These are phyloP conservation scores for Cryphonectria japonica DNA, from an alignment of 2,329 filamentous ascomycete species.

Conservation along the genomic window DNA sequence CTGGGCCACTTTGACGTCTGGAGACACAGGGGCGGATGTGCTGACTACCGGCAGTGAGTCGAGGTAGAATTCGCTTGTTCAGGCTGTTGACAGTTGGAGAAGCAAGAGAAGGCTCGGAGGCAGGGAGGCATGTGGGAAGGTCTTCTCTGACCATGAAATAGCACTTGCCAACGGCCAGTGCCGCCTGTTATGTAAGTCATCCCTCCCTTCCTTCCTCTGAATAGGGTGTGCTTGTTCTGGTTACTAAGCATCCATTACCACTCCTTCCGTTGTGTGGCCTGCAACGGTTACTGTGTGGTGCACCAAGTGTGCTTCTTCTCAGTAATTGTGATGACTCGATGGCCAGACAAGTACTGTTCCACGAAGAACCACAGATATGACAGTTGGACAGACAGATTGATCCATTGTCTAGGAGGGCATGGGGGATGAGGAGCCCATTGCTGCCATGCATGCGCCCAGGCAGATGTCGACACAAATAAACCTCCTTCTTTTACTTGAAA, in stretches of 20 bases:
- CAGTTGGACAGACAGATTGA: not conserved
- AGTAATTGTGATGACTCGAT: not conserved
- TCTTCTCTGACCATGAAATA: too few species aligned
- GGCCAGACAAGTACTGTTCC: not conserved
- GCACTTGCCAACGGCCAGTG: too few species aligned
- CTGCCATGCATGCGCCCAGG: not conserved
- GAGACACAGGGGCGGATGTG: too few species aligned
- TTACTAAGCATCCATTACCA: not conserved
- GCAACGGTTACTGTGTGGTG: not conserved
- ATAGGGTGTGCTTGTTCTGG: not conserved
- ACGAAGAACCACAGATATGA: not conserved
- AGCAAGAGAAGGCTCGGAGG: too few species aligned
- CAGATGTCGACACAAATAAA: not conserved
- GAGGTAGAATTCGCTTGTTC: too few species aligned
- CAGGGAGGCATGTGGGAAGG: too few species aligned
- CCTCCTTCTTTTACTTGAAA: too few species aligned
- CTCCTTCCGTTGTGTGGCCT: not conserved
- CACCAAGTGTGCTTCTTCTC: not conserved
- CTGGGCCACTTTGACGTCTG: too few species aligned
- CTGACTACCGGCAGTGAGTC: too few species aligned
- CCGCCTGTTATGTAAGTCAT: too few species aligned
- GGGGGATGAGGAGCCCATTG: not conserved
- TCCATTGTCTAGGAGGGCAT: not conserved
- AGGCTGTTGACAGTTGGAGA: too few species aligned
- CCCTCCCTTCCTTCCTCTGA: too few species aligned